Percentiles rank a stretch among this genome's conserved stretches.
Evolutionary conservation across 768 basidiomycete genomes (phyloP).

Genomic region (Calocera viscosa): DNA sequence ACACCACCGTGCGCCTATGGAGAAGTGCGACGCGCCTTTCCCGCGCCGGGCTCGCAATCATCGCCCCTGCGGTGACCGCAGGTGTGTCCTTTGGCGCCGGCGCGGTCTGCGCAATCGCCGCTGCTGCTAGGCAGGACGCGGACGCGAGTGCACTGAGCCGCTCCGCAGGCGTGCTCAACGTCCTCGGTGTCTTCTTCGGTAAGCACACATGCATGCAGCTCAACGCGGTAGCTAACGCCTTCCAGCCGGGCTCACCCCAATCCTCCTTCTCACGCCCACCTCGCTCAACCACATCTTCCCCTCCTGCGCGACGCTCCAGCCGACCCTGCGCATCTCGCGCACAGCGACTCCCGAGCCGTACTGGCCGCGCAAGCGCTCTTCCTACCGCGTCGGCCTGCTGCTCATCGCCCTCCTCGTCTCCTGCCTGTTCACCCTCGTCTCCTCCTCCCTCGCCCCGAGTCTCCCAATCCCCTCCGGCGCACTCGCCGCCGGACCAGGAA

Average conservation of each 20-base stretch:
- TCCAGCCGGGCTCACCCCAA: not conserved
- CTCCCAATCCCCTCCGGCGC: slow-evolving; percentile 10
- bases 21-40: not conserved
- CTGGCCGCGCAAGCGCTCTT: not conserved
- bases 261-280: not conserved
- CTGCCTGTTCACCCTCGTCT: slow-evolving; percentile 12
- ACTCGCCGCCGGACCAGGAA: not conserved
- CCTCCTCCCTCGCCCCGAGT: slow-evolving; percentile 11
- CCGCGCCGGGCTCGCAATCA: not conserved
- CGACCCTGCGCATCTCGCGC: not conserved
- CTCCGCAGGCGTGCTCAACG: not conserved
- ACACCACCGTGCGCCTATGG: not conserved
- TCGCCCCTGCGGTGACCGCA: not conserved
- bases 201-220: not conserved
- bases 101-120: not conserved
- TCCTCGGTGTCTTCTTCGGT: not conserved
- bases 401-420: slow-evolving; percentile 1
- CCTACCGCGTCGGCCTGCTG: not conserved
- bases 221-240: not conserved
- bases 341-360: not conserved
- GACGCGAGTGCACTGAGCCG: not conserved
- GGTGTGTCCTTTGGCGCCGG: not conserved
- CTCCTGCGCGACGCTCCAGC: not conserved
- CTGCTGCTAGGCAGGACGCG: not conserved
- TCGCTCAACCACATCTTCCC: not conserved